Conservation (phyloP, 768 basidiomycete genomes). For the Pseudohyphozyma bogoriensis region DNA sequence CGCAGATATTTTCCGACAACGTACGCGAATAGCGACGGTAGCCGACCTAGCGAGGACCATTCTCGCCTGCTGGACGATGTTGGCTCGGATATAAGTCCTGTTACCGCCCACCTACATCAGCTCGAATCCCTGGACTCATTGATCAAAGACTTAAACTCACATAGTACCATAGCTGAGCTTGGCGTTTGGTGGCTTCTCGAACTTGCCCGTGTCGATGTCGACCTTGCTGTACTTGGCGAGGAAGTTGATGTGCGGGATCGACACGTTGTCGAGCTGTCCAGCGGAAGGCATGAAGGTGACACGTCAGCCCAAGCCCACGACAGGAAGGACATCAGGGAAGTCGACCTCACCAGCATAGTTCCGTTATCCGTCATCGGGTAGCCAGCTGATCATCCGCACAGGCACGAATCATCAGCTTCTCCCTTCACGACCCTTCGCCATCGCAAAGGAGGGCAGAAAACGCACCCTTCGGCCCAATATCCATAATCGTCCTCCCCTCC, state of each 20-base stretch:
- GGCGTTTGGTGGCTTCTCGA: conserved; percentile 27
- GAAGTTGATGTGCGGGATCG: conserved; percentile 35
- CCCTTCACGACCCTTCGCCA: conserved; percentile 7
- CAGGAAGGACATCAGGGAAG: not conserved
- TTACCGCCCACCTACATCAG: not conserved
- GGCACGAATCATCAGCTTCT: not conserved
- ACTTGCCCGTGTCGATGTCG: conserved; percentile 29
- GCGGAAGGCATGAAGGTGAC: conserved; percentile 17
- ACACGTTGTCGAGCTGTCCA: conserved; percentile 31
- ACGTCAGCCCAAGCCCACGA: not conserved
- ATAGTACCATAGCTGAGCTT: conserved; percentile 31
- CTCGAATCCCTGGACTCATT: not conserved
- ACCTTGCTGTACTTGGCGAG: conserved; percentile 30
- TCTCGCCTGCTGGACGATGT: conserved; percentile 32
- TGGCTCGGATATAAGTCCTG: conserved; percentile 26
- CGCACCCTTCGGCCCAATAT: conserved; percentile 67
- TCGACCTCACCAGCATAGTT: conserved; percentile 12
- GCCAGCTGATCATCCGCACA: conserved; percentile 23
- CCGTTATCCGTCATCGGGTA: conserved; percentile 33
- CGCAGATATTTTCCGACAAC: not conserved
- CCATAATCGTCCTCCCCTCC: conserved; percentile 56
- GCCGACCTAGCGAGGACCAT: conserved; percentile 33
- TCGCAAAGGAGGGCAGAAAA: not conserved
- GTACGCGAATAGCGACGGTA: conserved; percentile 32
- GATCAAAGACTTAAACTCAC: not conserved